These are phyloP conservation scores for Phytophthora pluvialis DNA, from an alignment of 352 stramenopile genomes.

Conservation along the genomic window DNA sequence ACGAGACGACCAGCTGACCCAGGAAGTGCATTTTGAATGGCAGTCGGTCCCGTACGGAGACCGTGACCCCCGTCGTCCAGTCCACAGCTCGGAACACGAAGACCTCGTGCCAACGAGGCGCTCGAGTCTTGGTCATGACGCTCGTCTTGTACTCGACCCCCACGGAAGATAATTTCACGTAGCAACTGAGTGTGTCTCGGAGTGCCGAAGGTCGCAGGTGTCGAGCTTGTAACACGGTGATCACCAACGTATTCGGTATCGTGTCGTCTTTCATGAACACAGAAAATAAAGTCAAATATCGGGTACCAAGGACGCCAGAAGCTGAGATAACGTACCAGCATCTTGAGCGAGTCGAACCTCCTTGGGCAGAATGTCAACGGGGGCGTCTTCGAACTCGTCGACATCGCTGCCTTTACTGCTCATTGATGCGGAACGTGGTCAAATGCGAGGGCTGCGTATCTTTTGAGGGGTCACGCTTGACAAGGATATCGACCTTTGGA, in stretches of 20 bases:
- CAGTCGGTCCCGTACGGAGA: constrained; percentile 76
- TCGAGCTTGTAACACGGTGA: constrained; percentile 74
- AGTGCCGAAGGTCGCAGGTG: constrained; percentile 52
- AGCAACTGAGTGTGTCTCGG: constrained; percentile 70
- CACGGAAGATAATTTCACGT: constrained; percentile 75
- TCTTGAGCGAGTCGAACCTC: constrained; percentile 61
- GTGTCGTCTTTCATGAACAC: constrained; percentile 45
- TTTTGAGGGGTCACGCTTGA: constrained; percentile 20
- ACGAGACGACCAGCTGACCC: constrained; percentile 64
- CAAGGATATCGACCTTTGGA: constrained; percentile 23
- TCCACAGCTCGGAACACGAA: constrained; percentile 78
- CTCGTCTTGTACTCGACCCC: constrained; percentile 75
- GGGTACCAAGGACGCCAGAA: background rate
- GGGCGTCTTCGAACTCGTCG: constrained; percentile 35
- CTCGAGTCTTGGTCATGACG: constrained; percentile 64
- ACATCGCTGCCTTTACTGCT: constrained; percentile 7
- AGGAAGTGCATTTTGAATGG: constrained; percentile 79
- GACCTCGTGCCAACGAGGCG: constrained; percentile 79
- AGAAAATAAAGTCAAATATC: background rate
- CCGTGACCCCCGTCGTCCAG: constrained; percentile 65
- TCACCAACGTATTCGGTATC: constrained; percentile 71
- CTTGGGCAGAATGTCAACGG: constrained; percentile 65
- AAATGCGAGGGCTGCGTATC: constrained; percentile 7
- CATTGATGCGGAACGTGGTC: background rate
- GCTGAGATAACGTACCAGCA: constrained; percentile 19